These are phyloP conservation scores for Cercospora sojina DNA, from an alignment of 2,329 filamentous ascomycete genomes.

Conservation along the genomic window DNA sequence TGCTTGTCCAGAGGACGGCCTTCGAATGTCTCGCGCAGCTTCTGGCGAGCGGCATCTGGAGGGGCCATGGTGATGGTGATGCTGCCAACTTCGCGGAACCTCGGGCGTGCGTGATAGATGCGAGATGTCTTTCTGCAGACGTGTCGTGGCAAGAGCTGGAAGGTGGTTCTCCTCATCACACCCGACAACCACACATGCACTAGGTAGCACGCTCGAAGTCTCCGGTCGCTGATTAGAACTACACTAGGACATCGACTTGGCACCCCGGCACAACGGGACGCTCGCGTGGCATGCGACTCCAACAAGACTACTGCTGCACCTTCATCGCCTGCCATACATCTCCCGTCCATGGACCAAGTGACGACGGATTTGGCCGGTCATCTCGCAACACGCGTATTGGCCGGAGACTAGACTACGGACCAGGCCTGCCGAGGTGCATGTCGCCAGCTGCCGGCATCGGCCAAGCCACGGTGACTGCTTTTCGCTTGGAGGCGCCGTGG, in stretches of 20 bases:
- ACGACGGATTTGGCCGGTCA: background rate
- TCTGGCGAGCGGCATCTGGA: constrained; percentile 1
- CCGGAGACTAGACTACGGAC: background rate
- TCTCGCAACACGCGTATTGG: background rate
- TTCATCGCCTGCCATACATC: background rate
- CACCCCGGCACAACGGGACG: background rate
- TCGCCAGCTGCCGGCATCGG: constrained; percentile 14
- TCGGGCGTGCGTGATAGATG: background rate
- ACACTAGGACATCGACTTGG: background rate
- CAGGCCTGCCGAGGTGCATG: background rate
- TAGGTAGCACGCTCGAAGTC: background rate
- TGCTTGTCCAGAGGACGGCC: constrained; percentile 45
- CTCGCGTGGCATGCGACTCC: background rate
- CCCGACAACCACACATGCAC: background rate
- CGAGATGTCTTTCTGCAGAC: background rate
- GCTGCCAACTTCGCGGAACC: background rate
- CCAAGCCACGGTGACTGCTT: background rate
- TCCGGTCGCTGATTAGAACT: background rate
- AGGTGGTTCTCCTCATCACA: background rate
- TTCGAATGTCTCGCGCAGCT: constrained; percentile 41
- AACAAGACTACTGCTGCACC: background rate
- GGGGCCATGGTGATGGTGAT: background rate
- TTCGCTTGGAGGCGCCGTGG: background rate
- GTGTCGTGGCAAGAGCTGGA: background rate
- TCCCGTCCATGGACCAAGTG: background rate